A percentile compares a stretch with the other conserved stretches of the same genome.
Conservation (phyloP, 768 basidiomycete species). For the Amanita jacksonii region DNA sequence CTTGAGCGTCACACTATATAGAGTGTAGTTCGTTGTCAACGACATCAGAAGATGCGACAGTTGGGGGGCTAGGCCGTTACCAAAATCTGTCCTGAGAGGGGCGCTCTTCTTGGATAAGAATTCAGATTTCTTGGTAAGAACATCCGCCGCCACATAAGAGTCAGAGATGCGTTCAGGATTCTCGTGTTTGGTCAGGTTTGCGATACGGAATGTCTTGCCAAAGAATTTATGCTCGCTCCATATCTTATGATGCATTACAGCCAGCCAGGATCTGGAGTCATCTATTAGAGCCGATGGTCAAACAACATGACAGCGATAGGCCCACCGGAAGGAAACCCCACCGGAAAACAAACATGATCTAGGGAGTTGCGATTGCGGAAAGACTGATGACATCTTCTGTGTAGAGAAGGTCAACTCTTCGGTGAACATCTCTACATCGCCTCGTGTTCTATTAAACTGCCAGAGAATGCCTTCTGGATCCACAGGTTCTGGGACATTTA, state of each 20-base stretch:
- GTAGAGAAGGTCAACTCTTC: background rate
- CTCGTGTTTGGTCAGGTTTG: constrained; percentile 7
- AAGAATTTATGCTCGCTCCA: constrained; percentile 9
- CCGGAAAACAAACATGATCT: background rate
- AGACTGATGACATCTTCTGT: background rate
- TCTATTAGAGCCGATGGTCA: background rate
- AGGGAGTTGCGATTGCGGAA: background rate
- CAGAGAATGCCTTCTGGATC: background rate
- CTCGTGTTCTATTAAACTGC: background rate
- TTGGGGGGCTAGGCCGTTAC: constrained; percentile 1
- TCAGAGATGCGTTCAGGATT: constrained; percentile 6
- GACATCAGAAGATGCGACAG: constrained; percentile 2
- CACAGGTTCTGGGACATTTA: background rate
- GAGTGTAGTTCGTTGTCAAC: background rate
- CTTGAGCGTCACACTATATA: too few species aligned
- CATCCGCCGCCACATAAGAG: constrained; percentile 2
- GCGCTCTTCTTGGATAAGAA: constrained; percentile 7
- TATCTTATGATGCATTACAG: constrained; percentile 9
- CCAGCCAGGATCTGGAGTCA: constrained; percentile 7
- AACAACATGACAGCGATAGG: background rate
- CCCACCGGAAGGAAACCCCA: background rate
- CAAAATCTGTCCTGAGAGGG: background rate
- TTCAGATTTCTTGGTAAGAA: constrained; percentile 7
- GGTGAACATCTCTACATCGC: background rate
- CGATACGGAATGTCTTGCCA: constrained; percentile 9